A percentile compares a stretch with the other conserved stretches of the same genome.
These are phyloP conservation scores for Monosporascus sp. DNA, from an alignment of 2,329 filamentous ascomycete species.

Conservation along the genomic window DNA sequence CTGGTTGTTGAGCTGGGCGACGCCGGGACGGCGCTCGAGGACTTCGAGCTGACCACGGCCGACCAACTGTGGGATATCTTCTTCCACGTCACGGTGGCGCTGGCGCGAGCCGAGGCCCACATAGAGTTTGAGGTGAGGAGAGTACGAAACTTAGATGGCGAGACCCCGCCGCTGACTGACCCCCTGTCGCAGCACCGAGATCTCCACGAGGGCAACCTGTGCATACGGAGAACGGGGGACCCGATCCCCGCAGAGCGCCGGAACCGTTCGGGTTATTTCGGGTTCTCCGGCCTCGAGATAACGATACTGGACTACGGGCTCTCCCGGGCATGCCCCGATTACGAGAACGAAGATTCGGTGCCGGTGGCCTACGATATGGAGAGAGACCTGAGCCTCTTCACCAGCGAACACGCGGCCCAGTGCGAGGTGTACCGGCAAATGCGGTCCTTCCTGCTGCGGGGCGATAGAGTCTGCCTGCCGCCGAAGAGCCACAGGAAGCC, in stretches of 20 bases:
- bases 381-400: conserved; percentile 53
- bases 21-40: conserved; percentile 54
- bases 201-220: conserved; percentile 61
- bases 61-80: conserved; percentile 60
- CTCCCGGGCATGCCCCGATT: conserved; percentile 47
- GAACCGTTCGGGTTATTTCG: conserved; percentile 38
- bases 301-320: conserved; percentile 62
- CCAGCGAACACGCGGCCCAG: conserved; percentile 53
- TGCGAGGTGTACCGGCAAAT: conserved; percentile 58
- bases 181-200: conserved; percentile 49
- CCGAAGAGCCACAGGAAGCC: conserved; percentile 40
- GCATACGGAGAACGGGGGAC: conserved; percentile 41
- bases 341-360: conserved; percentile 23
- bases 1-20: conserved; percentile 59
- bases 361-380: conserved; percentile 55
- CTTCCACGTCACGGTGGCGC: conserved; percentile 52
- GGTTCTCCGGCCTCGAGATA: conserved; percentile 56
- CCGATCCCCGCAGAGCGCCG: conserved; percentile 26
- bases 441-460: conserved; percentile 50
- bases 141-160: too few species aligned
- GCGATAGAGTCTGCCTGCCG: conserved; percentile 44
- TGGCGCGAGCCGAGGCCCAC: conserved; percentile 53
- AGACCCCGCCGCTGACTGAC: too few species aligned
- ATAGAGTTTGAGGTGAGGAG: conserved; percentile 53
- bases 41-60: conserved; percentile 43